A percentile compares a stretch with the other conserved stretches of the same genome.
Conservation (phyloP, 169 alveolate species). For the Plasmodium blacklocki region DNA sequence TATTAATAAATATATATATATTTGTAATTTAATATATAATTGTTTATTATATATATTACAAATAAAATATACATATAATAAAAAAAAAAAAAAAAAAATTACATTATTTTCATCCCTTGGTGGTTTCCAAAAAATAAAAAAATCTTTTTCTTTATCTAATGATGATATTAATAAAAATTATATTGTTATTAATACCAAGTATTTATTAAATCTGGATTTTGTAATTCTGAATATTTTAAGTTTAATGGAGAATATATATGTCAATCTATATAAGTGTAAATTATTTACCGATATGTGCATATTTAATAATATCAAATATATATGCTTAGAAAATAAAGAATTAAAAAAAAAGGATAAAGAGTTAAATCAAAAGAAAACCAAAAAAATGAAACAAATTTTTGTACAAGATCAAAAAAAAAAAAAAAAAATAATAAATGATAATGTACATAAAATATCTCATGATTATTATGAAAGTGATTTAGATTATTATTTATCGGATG, state of each 20-base stretch:
- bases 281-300: slow-evolving; percentile 74
- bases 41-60: slow-evolving; percentile 38
- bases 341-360: slow-evolving; percentile 19
- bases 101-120: slow-evolving; percentile 4
- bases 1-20: slow-evolving; percentile 52
- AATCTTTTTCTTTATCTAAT: too few relatives aligned
- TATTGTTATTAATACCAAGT: slow-evolving; percentile 28
- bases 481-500: neutral
- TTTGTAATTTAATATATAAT: slow-evolving; percentile 49
- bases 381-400: neutral
- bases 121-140: too few relatives aligned
- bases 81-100: slow-evolving; percentile 6
- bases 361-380: neutral
- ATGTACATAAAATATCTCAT: neutral
- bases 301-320: slow-evolving; percentile 60
- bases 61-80: slow-evolving; percentile 30
- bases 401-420: slow-evolving; percentile 17
- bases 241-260: slow-evolving; percentile 38
- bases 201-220: slow-evolving; percentile 39
- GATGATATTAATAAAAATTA: slow-evolving; percentile 10
- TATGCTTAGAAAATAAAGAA: slow-evolving; percentile 37
- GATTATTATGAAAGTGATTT: neutral
- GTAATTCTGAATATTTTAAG: slow-evolving; percentile 24
- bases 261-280: slow-evolving; percentile 52
- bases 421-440: slow-evolving; percentile 2